Base-by-base conservation (phyloP, 2,329 filamentous ascomycete genomes). In the Penicillium sp. region DNA sequence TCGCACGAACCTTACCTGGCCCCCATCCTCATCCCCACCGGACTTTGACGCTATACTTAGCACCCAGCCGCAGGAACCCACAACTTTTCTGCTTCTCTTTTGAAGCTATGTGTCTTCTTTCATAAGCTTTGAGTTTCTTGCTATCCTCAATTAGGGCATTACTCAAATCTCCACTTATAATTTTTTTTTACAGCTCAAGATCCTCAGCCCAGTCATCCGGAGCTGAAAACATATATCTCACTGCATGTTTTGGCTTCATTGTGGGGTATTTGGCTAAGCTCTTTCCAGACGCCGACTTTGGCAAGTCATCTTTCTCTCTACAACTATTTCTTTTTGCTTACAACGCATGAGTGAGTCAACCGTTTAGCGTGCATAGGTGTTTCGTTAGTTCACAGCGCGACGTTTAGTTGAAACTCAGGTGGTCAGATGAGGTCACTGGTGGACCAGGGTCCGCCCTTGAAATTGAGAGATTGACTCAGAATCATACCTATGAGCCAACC, bases 41-140 rank as follows among this genome's bases (percentile, higher is more conserved):
- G 26, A 45, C 11, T 35, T 10, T 29, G 23, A n/a, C 32, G 27
- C 46, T 54, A 54, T 40, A 50, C 46, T 54, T 53, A 50, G 51
- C 45, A 52, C 18, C 30, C 16, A 34, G 34, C 40, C 26, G 16
- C 7, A 43, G 9, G 8, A 41, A 36, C 26, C 44, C 44, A 49
- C 39, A 19, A 9, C 7, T 26, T 11, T 16, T 42, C 2, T 41
- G 19, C 7, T 34, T 47, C 29, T n/a, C 14, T 8, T 13, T 43
- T 23, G 2, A 10, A 16, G 4, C 4, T 39, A 14, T 9, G n/a
- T 14, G 4, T 29, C 16, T 36, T 9, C 10, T 9, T 7, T n/a
- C 14, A 19, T 39, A 16, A 13, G 23, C 5, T 13, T 13, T 13
- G 32, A 13, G 2, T 10, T 13, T 34, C 13, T 14, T 14, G 11